Percentiles rank a stretch among this genome's conserved stretches.
phyloP scores from a whole-genome alignment of 1,284 basidiomycete species.

The Irpex sp. region DNA sequence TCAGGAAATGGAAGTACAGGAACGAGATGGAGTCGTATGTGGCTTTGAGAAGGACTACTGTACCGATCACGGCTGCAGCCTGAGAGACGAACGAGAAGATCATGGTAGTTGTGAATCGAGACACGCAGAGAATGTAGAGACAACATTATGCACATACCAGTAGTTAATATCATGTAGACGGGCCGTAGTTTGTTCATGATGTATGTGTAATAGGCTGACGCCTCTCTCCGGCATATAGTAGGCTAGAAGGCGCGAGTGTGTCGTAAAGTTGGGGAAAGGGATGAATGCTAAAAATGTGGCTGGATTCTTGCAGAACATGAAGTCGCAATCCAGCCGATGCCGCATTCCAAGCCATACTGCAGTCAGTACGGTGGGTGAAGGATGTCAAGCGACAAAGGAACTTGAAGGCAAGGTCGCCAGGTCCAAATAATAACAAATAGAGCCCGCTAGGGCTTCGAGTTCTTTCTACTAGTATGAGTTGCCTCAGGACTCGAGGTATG shows the following conservation, averaged over 20 bases:
- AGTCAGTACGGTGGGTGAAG: background rate
- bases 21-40: background rate
- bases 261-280: background rate
- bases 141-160: too few relatives aligned
- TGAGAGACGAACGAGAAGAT: background rate
- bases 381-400: background rate
- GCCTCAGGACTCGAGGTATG: too few relatives aligned
- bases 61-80: background rate
- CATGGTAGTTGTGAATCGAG: background rate
- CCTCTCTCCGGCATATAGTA: background rate
- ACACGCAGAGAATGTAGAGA: background rate
- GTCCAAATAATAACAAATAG: too few relatives aligned
- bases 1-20: slow-evolving; percentile 6
- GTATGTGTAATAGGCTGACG: too few relatives aligned
- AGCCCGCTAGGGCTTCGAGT: too few relatives aligned
- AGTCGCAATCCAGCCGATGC: too few relatives aligned
- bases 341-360: too few relatives aligned
- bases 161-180: too few relatives aligned
- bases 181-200: too few relatives aligned
- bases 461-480: too few relatives aligned
- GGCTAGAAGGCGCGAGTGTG: too few relatives aligned
- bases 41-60: background rate
- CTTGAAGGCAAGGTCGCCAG: too few relatives aligned
- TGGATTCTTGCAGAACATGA: background rate
- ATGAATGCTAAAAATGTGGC: background rate